A percentile compares a stretch with the other conserved stretches of the same genome.
Evolutionary conservation across 1,139 yeast species (phyloP).

Genomic region (Arxiozyma heterogenica): DNA sequence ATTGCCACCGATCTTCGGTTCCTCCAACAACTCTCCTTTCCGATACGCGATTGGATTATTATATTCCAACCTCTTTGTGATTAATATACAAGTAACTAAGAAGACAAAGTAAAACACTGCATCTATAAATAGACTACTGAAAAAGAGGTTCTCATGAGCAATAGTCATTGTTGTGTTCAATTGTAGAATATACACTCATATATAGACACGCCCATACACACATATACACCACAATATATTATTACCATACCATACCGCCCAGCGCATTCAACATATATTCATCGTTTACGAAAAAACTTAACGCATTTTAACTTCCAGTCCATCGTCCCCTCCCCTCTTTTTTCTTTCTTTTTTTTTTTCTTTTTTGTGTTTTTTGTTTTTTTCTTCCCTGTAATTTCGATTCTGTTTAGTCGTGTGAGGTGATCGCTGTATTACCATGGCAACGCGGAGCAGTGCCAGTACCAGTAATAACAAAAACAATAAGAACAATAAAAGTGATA

Average conservation of each 20-base stretch:
- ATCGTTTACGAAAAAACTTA: no score
- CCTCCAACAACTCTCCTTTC: neutral
- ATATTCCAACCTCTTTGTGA: neutral
- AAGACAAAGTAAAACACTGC: neutral
- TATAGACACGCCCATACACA: neutral
- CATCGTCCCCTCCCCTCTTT: no score
- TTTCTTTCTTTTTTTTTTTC: neutral
- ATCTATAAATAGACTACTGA: no score
- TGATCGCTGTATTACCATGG: conserved; percentile 1
- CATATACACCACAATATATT: neutral
- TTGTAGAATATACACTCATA: neutral
- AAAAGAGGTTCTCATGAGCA: neutral
- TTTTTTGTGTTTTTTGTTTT: no score
- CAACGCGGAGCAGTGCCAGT: conserved; percentile 1
- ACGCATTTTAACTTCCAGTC: no score
- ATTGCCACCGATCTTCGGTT: neutral
- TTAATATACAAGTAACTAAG: no score
- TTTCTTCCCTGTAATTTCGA: neutral
- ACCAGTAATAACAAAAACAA: neutral
- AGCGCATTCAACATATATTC: no score
- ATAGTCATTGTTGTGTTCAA: neutral
- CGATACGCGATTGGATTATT: neutral
- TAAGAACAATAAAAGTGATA: neutral
- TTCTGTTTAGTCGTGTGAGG: neutral
- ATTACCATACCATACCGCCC: no score